Evolutionary conservation across 2,329 filamentous ascomycete genomes (phyloP), one percentile per base, ranked within the genome.

Genomic region (Hymenoscyphus infarciens): DNA sequence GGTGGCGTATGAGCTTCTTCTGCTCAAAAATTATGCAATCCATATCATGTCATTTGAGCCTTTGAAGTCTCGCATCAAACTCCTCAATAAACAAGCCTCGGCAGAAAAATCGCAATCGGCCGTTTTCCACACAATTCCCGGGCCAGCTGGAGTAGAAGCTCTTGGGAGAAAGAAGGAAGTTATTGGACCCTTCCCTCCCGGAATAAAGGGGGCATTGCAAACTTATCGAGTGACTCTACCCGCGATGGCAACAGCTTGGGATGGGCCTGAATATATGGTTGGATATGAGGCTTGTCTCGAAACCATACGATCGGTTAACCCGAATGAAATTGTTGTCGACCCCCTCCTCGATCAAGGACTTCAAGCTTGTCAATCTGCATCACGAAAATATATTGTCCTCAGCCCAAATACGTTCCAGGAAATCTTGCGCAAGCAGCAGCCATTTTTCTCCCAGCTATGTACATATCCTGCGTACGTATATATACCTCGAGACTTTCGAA

Each of bases 401-500:
- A 78, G 77, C 56, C 80, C 80, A 0, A 82, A 80, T 42, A 73
- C 79, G 52, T 67, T 78, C 73, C 71, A 80, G 67, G 74, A 80
- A 62, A 76, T 78, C 68, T 67, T 79, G 42, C 55, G 65, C 0
- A 72, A 74, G 3, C 66, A 74, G 35, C 80, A 83, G 63, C 77
- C 78, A 2, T 68, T 69, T 27, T 68, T 66, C 5, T 71, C 65
- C 5, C 68, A 68, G 16, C 64, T 78, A 10, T 78, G 75, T 73
- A 77, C 74, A 63, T 76, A 73, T 56, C 77, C 77, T 1, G 67
- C 71, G 77, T 78, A 65, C 69, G 76, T 75, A 56, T 55, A 2
- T 8, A 55, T 38, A 64, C 67, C 49, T 66, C 39, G 10, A 52
- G 1, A 10, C 13, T 22, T 15, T 38, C 25, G 16, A 16, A 33